A percentile compares a stretch with the other conserved stretches of the same genome.
Conservation (phyloP, 192 early-diverging fungal species). For the Linnemannia schmuckeri region DNA sequence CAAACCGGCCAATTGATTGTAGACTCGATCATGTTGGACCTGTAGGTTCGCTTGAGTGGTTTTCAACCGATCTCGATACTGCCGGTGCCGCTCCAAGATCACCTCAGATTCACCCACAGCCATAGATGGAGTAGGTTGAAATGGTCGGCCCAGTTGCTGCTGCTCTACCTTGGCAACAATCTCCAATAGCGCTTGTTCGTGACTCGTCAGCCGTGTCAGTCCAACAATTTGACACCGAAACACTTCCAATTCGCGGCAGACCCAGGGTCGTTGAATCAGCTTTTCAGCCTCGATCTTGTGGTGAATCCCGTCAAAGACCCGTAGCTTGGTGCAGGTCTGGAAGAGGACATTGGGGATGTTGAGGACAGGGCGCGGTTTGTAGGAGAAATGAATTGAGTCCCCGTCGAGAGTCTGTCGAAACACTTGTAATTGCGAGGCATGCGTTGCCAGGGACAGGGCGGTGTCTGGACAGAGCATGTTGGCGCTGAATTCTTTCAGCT, state of each 20-base stretch:
- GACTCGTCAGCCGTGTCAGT: too few relatives aligned
- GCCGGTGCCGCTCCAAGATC: too few relatives aligned
- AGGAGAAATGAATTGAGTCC: background rate
- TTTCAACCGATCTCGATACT: background rate
- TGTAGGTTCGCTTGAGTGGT: background rate
- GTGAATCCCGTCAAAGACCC: background rate
- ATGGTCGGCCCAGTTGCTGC: too few relatives aligned
- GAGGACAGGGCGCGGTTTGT: background rate
- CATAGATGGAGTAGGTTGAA: too few relatives aligned
- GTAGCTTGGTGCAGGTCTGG: background rate
- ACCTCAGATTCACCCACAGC: too few relatives aligned
- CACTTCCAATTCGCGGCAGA: too few relatives aligned
- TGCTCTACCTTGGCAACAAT: too few relatives aligned
- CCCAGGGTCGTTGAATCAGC: too few relatives aligned
- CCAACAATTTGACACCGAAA: too few relatives aligned
- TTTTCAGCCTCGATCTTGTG: too few relatives aligned
- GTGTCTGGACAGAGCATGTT: background rate
- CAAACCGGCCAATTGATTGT: too few relatives aligned
- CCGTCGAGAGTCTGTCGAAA: background rate
- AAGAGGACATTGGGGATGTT: background rate
- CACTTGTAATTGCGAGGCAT: background rate
- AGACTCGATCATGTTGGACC: background rate
- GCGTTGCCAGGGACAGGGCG: background rate
- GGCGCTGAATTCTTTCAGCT: background rate
- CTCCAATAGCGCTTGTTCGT: background rate